Percentiles rank a stretch among this genome's conserved stretches.
These are phyloP conservation scores for Anthracocystis setariae DNA, from an alignment of 1,284 basidiomycete genomes.

Conservation along the genomic window DNA sequence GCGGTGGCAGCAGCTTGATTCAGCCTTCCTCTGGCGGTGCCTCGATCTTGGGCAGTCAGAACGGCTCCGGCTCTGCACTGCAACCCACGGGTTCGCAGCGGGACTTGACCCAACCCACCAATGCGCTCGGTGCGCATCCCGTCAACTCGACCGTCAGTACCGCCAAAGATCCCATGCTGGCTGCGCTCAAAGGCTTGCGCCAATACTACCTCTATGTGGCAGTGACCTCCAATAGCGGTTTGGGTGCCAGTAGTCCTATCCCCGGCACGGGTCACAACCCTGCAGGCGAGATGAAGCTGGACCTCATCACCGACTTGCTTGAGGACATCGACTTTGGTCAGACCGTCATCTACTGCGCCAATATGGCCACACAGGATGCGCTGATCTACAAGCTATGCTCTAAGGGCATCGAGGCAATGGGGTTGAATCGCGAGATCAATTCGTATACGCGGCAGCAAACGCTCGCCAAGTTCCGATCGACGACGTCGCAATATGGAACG, in stretches of 20 bases:
- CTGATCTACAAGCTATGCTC: conserved; percentile 81
- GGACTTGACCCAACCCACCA: conserved; percentile 76
- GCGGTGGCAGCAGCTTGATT: conserved; percentile 15
- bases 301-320: conserved; percentile 90
- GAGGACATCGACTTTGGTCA: conserved; percentile 79
- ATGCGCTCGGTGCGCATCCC: conserved; percentile 52
- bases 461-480: conserved; percentile 79
- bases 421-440: conserved; percentile 81
- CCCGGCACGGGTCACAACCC: conserved; percentile 78
- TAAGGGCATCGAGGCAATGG: conserved; percentile 83
- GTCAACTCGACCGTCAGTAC: conserved; percentile 49
- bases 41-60: conserved; percentile 7
- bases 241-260: conserved; percentile 87
- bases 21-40: conserved; percentile 11
- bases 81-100: conserved; percentile 23
- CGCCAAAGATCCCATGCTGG: conserved; percentile 46
- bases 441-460: conserved; percentile 80
- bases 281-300: conserved; percentile 95
- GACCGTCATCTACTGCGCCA: conserved; percentile 64
- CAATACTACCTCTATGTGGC: conserved; percentile 64
- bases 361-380: conserved; percentile 65
- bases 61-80: conserved; percentile 17
- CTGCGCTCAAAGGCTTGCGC: conserved; percentile 52
- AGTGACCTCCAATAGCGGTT: conserved; percentile 72
- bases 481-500: conserved; percentile 59